Percentiles rank a stretch among this genome's conserved stretches.
Conservation (phyloP, 2,329 filamentous ascomycete species). For the Sphaerulina musiva region DNA sequence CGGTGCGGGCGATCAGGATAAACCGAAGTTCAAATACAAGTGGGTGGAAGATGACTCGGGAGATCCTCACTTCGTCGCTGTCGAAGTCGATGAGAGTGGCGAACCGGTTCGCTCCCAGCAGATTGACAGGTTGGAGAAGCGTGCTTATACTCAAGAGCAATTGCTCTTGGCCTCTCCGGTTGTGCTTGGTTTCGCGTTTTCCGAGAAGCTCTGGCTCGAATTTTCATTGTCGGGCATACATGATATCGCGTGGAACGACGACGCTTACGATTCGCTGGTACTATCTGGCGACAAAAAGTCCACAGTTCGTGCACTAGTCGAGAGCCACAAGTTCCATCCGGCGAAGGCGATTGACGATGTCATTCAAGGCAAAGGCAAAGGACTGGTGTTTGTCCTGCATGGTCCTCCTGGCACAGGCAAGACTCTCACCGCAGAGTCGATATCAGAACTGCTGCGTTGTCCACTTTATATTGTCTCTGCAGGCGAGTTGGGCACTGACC, state of each 20-base stretch:
- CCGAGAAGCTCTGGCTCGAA: slow-evolving; percentile 85
- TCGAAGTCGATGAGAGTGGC: slow-evolving; percentile 52
- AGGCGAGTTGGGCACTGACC: slow-evolving; percentile 74
- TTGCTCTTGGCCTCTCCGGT: slow-evolving; percentile 77
- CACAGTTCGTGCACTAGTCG: slow-evolving; percentile 70
- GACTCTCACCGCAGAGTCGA: slow-evolving; percentile 79
- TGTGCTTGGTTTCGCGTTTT: slow-evolving; percentile 79
- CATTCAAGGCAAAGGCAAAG: slow-evolving; percentile 72
- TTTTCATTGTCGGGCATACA: slow-evolving; percentile 72
- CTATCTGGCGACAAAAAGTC: slow-evolving; percentile 57
- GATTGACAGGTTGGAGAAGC: slow-evolving; percentile 49
- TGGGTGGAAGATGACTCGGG: slow-evolving; percentile 46
- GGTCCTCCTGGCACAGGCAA: slow-evolving; percentile 84
- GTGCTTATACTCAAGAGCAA: slow-evolving; percentile 68
- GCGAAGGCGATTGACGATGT: slow-evolving; percentile 72
- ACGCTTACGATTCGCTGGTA: slow-evolving; percentile 76
- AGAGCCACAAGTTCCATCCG: slow-evolving; percentile 75
- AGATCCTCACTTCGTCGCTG: slow-evolving; percentile 46
- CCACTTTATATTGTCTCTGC: slow-evolving; percentile 79
- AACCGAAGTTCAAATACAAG: slow-evolving; percentile 35
- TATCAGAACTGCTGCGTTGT: slow-evolving; percentile 73
- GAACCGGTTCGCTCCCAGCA: slow-evolving; percentile 51
- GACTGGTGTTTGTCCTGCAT: slow-evolving; percentile 74
- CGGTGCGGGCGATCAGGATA: slow-evolving; percentile 40
- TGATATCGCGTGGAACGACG: slow-evolving; percentile 78